Percentiles rank a stretch among this genome's conserved stretches.
phyloP scores from a whole-genome alignment of 1,284 basidiomycete species.

The Sanghuangporus weigelae region DNA sequence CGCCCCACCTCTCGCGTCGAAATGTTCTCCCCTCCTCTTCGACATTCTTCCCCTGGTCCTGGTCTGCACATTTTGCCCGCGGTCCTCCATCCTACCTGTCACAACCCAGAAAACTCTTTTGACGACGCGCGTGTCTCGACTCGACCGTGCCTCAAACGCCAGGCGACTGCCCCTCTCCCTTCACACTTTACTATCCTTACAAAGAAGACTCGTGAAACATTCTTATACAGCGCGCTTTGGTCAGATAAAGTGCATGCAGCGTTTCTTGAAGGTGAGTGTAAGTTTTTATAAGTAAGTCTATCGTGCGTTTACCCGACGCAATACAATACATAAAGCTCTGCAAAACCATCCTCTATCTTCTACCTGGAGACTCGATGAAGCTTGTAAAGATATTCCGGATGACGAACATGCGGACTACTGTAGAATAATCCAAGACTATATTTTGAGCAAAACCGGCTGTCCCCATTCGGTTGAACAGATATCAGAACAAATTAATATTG shows the following conservation, averaged over 20 bases:
- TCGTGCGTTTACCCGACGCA: neutral
- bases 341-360: slow-evolving; percentile 3
- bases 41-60: neutral
- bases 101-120: neutral
- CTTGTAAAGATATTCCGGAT: neutral
- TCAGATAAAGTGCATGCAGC: slow-evolving; percentile 11
- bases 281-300: neutral
- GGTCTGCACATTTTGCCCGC: neutral
- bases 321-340: neutral
- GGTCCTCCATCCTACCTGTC: neutral
- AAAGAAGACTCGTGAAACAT: slow-evolving; percentile 3
- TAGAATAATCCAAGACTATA: slow-evolving; percentile 10
- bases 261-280: slow-evolving; percentile 14
- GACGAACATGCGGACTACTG: slow-evolving; percentile 1
- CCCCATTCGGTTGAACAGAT: slow-evolving; percentile 9
- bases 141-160: slow-evolving; percentile 16
- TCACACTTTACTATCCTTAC: neutral
- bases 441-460: slow-evolving; percentile 9
- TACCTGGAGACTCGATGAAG: neutral
- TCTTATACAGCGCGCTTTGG: neutral
- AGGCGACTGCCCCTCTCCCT: slow-evolving; percentile 13
- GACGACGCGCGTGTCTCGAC: neutral
- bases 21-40: neutral
- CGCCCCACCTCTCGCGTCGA: neutral
- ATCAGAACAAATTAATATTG: neutral